Base-by-base conservation (phyloP, 768 basidiomycete species). In the Myochromella boudieri region DNA sequence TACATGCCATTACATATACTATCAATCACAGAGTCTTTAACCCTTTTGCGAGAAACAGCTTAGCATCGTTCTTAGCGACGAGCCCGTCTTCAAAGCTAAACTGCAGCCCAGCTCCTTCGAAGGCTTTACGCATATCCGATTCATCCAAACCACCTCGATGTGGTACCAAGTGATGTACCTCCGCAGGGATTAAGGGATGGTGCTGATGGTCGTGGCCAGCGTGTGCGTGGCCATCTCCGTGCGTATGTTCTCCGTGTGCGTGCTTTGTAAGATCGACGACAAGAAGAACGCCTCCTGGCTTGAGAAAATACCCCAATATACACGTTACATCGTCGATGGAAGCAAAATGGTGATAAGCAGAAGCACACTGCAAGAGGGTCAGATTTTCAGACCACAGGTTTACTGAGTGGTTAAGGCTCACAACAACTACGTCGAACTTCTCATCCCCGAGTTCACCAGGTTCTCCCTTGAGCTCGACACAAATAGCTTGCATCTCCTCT, bases 341-440 rank as follows among this genome's bases (percentile, higher is more conserved):
- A 1, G 64, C 41, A 49, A 89, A 72, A 57, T 89, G 87, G 50
- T 89, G 87, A 54, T 84, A 89, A 3, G 86, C 70, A 34, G 72
- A 70, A 7, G 75, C 69, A 55, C 86, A 89, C 87, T 89, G 50
- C 4, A 12, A 18, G 39, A 20, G 27, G 25, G 29, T 31, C 39
- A 59, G 31, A 31, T 27, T 36, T 17, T n/a, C 28, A 31, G 14
- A 15, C 14, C 31, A 37, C 26, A 28, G 20, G 18, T 4, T 34
- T 22, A 11, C 27, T 20, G 6, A 14, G 14, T 8, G 56, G 28
- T 9, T n/a, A 32, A 42, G 21, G 40, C 85, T 57, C 59, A 91
- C 89, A 6, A 84, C 76, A 47, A 87, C 68, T 31, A 87, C 73
- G 59, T 92, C 87, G 52, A 90, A 91, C 42, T 72, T 75, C 44